phyloP scores from a whole-genome alignment of 1,139 yeast species.

The Nematodospora anomalae region DNA sequence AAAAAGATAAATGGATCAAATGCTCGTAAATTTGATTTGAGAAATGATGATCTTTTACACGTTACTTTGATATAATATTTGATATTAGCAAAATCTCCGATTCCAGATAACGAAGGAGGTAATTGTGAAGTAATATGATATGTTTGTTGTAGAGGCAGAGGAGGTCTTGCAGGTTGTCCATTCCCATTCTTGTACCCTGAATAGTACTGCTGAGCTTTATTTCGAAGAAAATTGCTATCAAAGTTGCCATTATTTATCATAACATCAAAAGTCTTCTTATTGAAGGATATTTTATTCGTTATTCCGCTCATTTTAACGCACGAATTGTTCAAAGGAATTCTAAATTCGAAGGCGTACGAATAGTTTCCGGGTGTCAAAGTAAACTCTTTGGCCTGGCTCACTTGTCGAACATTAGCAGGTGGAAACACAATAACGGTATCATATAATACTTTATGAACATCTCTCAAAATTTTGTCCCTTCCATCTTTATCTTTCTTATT shows the following conservation, averaged over 20 bases:
- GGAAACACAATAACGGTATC: slow-evolving; percentile 61
- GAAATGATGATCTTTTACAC: slow-evolving; percentile 53
- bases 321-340: slow-evolving; percentile 50
- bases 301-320: slow-evolving; percentile 49
- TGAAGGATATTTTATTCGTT: slow-evolving; percentile 39
- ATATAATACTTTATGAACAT: slow-evolving; percentile 57
- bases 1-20: slow-evolving; percentile 52
- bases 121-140: slow-evolving; percentile 46
- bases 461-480: slow-evolving; percentile 32
- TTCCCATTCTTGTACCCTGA: slow-evolving; percentile 8
- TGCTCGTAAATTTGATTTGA: slow-evolving; percentile 50
- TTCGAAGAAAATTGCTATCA: slow-evolving; percentile 20
- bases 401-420: slow-evolving; percentile 52
- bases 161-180: slow-evolving; percentile 7
- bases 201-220: slow-evolving; percentile 23
- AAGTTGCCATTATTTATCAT: slow-evolving; percentile 39
- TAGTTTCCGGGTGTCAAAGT: slow-evolving; percentile 64
- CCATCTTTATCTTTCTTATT: slow-evolving; percentile 17
- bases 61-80: slow-evolving; percentile 60
- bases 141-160: slow-evolving; percentile 13
- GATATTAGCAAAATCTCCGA: slow-evolving; percentile 47
- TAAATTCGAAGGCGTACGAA: slow-evolving; percentile 56
- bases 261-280: slow-evolving; percentile 32
- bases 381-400: slow-evolving; percentile 50
- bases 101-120: slow-evolving; percentile 58